Conservation (phyloP, 768 basidiomycete species). For the Phlebiopsis gigantea region DNA sequence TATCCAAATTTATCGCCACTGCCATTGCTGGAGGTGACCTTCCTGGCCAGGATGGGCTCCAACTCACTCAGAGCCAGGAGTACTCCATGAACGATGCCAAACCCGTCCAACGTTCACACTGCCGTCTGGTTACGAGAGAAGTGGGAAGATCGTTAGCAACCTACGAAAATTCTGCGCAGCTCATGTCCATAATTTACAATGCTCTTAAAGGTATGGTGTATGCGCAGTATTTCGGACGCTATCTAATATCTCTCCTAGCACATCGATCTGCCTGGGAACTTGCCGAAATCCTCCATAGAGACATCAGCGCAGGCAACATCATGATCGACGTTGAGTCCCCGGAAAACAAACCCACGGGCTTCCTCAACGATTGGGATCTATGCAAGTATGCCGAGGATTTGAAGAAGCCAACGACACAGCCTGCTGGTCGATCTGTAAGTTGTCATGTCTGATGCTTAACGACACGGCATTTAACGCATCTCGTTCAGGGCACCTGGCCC, state of each 20-base stretch:
- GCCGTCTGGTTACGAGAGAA: neutral
- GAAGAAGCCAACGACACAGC: neutral
- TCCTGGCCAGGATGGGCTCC: neutral
- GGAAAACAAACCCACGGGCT: neutral
- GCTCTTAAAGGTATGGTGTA: neutral
- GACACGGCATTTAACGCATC: neutral
- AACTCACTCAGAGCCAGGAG: neutral
- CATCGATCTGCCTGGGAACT: constrained; percentile 1
- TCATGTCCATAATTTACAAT: neutral
- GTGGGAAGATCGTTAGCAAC: neutral
- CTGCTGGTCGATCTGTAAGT: neutral
- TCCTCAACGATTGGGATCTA: constrained; percentile 13
- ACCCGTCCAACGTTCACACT: neutral
- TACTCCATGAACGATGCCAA: neutral
- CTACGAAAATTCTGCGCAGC: neutral
- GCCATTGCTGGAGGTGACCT: constrained; percentile 3
- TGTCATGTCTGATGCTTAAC: neutral
- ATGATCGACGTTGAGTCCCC: neutral
- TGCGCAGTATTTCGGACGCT: neutral
- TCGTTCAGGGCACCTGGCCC: constrained; percentile 16
- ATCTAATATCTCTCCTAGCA: neutral
- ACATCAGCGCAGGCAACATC: constrained; percentile 7
- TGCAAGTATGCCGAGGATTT: constrained; percentile 10
- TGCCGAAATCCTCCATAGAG: constrained; percentile 3
- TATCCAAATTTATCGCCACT: neutral